Evolutionary conservation across 1,284 basidiomycete species (phyloP).

Genomic region (Malassezia furfur): DNA sequence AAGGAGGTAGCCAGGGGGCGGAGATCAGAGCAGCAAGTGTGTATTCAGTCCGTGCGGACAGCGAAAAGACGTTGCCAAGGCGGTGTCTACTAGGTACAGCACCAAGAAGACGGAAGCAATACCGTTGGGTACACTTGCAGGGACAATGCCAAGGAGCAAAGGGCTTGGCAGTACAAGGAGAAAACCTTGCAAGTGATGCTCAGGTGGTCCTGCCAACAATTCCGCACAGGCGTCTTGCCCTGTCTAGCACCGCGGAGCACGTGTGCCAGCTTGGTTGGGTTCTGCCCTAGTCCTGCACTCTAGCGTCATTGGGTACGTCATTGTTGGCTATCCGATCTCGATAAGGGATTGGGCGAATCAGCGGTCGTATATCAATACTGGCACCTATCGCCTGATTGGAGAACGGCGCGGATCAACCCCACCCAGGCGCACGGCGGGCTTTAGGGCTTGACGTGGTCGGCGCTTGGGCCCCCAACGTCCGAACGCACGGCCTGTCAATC

Average conservation of each 20-base stretch:
- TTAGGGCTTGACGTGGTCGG: background rate
- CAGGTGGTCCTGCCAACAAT: background rate
- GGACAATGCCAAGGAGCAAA: too few relatives aligned
- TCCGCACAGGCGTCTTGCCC: too few relatives aligned
- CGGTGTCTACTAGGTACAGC: too few relatives aligned
- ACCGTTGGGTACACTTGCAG: too few relatives aligned
- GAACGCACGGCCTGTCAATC: background rate
- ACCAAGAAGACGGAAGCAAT: too few relatives aligned
- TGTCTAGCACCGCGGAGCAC: background rate
- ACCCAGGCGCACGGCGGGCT: too few relatives aligned
- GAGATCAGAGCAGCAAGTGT: too few relatives aligned
- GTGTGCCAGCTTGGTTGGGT: slow-evolving; percentile 5
- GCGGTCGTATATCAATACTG: background rate
- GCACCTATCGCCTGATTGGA: background rate
- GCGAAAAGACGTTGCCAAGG: too few relatives aligned
- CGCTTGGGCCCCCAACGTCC: background rate
- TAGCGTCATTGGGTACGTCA: background rate
- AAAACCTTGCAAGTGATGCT: background rate
- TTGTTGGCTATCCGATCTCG: background rate
- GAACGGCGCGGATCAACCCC: background rate
- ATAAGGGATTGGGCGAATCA: background rate
- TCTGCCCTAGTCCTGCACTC: background rate
- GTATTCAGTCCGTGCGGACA: too few relatives aligned
- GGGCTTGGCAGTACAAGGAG: too few relatives aligned
- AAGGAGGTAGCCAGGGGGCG: too few relatives aligned